phyloP scores from a whole-genome alignment of 495 filamentous ascomycete genomes.

The Niebla homalea region DNA sequence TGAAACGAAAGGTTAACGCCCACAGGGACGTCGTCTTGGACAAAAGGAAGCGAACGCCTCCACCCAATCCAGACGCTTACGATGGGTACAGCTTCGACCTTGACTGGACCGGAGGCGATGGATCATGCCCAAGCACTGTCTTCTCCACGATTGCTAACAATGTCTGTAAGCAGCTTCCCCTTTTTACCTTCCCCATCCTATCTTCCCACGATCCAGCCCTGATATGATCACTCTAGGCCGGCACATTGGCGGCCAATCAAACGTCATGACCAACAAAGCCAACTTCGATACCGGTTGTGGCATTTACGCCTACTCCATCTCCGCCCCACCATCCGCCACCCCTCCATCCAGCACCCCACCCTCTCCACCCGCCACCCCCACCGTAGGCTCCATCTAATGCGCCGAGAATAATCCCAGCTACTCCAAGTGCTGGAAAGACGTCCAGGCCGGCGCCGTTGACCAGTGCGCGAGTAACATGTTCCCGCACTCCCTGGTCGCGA shows the following conservation, averaged over 20 bases:
- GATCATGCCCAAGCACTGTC: background rate
- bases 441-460: too few species aligned
- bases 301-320: background rate
- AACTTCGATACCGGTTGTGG: background rate
- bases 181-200: background rate
- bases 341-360: background rate
- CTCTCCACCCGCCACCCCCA: background rate
- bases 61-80: background rate
- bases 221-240: background rate
- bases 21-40: background rate
- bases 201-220: background rate
- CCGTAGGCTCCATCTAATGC: too few species aligned
- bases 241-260: background rate
- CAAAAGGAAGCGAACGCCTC: background rate
- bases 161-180: background rate
- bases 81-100: background rate
- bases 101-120: background rate
- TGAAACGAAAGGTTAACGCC: background rate
- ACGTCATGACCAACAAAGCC: background rate
- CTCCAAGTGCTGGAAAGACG: too few species aligned
- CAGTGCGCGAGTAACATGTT: too few species aligned
- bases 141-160: background rate
- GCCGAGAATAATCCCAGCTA: too few species aligned
- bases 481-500: too few species aligned
- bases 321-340: background rate